Base-by-base conservation (phyloP, 2,329 filamentous ascomycete species). In the Trichophyton verrucosum region DNA sequence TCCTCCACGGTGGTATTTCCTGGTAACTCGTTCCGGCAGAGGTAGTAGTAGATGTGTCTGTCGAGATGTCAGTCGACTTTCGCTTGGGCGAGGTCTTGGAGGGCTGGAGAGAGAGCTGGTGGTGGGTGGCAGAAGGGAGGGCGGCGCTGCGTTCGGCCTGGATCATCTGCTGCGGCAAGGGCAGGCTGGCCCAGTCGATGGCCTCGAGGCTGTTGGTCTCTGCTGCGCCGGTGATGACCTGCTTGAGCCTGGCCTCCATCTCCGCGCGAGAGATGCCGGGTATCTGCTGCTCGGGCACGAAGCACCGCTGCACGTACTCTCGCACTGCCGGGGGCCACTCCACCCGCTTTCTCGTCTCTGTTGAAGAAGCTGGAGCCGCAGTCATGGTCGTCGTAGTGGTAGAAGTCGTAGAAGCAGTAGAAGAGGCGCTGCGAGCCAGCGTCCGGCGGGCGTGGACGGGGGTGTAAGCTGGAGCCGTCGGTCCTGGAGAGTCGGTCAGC, bases 301-400 rank as follows among this genome's bases (percentile, higher is more conserved):
- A 97, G 27, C 91, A 91, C 69, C 91, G 86, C 69, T 91, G 87
- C 36, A 97, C 92, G 76, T 96, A 97, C 66, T 82, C 80, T 67
- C 91, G 88, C 63, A 97, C 89, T n/a, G 86, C 83, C 49, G 83
- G 78, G 36, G 91, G 86, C 86, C 90, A 97, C 67, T 87, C 84
- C 68, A 85, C 77, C 33, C 59, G 57, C 27, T 62, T 61, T 33
- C 59, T 57, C 53, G n/a, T 27, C 42, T 44, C 20, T 44, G 58
- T 30, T 24, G 49, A 27, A 53, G 46, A 65, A 65, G 70, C 65
- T 64, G 69, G 64, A 65, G 68, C 66, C 65, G 70, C 59, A 65
- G 64, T 20, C 33, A 13, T 38, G 33, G 33, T 38, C 9, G 33
- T 38, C 2, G 33, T 38, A 9, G 33, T 38, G 8, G 33, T 38